phyloP scores from a whole-genome alignment of 306 rosid genomes.

The Astragalus membranaceus region DNA sequence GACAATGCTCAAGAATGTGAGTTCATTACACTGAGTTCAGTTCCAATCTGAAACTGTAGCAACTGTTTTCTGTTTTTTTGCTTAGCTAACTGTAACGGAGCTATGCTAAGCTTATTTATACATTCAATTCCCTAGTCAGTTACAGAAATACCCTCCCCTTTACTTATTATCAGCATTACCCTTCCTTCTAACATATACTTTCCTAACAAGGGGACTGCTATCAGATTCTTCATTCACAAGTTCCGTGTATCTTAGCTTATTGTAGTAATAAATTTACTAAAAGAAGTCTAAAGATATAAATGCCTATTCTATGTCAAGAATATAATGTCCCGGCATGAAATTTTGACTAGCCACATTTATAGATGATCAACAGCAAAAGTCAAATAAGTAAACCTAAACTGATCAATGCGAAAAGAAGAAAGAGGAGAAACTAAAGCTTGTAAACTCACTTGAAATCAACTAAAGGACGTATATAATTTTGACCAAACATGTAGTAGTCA shows the following conservation, averaged over 20 bases:
- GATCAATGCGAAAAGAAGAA: conserved; percentile 8
- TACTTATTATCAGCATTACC: too few species aligned
- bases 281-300: not conserved
- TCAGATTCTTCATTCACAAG: conserved; percentile 1
- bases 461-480: conserved; percentile 86
- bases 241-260: not conserved
- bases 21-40: too few species aligned
- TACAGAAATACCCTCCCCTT: too few species aligned
- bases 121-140: too few species aligned
- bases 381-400: conserved; percentile 20
- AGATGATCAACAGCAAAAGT: not conserved
- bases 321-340: not conserved
- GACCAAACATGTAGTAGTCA: conserved; percentile 93
- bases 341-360: not conserved
- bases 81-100: too few species aligned
- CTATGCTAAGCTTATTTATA: too few species aligned
- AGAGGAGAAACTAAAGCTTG: conserved; percentile 21
- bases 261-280: not conserved
- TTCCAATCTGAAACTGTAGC: too few species aligned
- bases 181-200: too few species aligned
- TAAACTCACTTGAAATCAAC: conserved; percentile 75
- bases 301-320: not conserved
- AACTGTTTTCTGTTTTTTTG: too few species aligned
- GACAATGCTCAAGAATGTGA: too few species aligned
- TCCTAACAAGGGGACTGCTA: too few species aligned